A percentile compares a stretch with the other conserved stretches of the same genome.
These are phyloP conservation scores for Aegilops speltoides DNA, from an alignment of 176 grass and related monocot genomes.

Conservation along the genomic window DNA sequence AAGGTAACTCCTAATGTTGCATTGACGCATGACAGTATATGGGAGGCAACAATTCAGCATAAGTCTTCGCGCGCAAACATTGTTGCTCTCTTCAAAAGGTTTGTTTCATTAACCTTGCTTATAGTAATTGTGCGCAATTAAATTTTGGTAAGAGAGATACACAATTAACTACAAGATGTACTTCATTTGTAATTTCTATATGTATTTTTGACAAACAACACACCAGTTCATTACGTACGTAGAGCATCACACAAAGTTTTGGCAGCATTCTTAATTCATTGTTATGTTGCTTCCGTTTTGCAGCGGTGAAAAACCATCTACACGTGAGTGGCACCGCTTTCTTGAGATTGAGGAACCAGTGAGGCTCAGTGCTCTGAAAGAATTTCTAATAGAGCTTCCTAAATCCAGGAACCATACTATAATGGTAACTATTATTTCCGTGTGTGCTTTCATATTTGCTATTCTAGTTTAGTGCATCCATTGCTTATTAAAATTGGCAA, in stretches of 20 bases:
- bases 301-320: slow-evolving; percentile 77
- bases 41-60: slow-evolving; percentile 72
- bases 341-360: slow-evolving; percentile 85
- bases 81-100: slow-evolving; percentile 76
- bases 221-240: neutral
- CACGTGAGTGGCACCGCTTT: slow-evolving; percentile 63
- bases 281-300: neutral
- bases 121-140: neutral
- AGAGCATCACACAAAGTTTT: neutral
- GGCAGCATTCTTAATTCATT: neutral
- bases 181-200: slow-evolving; percentile 5
- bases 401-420: slow-evolving; percentile 58
- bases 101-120: slow-evolving; percentile 22
- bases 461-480: neutral
- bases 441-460: slow-evolving; percentile 10
- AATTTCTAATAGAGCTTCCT: slow-evolving; percentile 72
- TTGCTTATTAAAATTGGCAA: neutral
- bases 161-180: slow-evolving; percentile 3
- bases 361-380: slow-evolving; percentile 53
- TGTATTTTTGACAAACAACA: neutral
- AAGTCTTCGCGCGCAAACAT: slow-evolving; percentile 45
- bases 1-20: neutral
- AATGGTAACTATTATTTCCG: slow-evolving; percentile 46
- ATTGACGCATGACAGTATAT: slow-evolving; percentile 38
- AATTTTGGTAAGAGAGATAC: neutral